Percentiles rank a stretch among this genome's conserved stretches.
Evolutionary conservation across 768 basidiomycete species (phyloP).

Genomic region (Cystoderma amianthinum): DNA sequence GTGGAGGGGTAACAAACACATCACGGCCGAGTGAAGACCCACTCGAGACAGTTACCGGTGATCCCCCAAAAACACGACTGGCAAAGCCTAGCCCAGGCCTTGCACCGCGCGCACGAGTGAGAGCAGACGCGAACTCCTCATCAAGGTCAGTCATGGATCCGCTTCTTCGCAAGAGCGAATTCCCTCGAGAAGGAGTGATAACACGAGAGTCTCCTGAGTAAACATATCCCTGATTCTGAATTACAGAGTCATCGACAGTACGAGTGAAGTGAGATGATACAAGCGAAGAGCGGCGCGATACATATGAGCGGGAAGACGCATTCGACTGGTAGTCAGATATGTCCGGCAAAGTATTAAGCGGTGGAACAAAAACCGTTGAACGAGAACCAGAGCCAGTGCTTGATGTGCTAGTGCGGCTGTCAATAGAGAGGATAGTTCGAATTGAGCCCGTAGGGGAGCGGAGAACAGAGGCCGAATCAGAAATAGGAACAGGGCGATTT

Average conservation of each 20-base stretch:
- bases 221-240: slow-evolving; percentile 57
- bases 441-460: slow-evolving; percentile 54
- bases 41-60: slow-evolving; percentile 70
- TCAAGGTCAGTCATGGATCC: slow-evolving; percentile 76
- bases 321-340: slow-evolving; percentile 52
- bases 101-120: slow-evolving; percentile 36
- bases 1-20: slow-evolving; percentile 36
- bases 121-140: slow-evolving; percentile 41
- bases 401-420: slow-evolving; percentile 32
- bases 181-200: slow-evolving; percentile 55
- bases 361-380: slow-evolving; percentile 74
- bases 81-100: slow-evolving; percentile 27
- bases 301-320: slow-evolving; percentile 19
- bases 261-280: slow-evolving; percentile 53
- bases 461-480: slow-evolving; percentile 39
- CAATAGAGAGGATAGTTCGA: slow-evolving; percentile 59
- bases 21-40: slow-evolving; percentile 44
- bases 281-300: slow-evolving; percentile 37
- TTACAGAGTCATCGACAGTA: slow-evolving; percentile 69
- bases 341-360: slow-evolving; percentile 63
- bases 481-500: slow-evolving; percentile 44
- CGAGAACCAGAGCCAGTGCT: slow-evolving; percentile 60
- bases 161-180: slow-evolving; percentile 37
- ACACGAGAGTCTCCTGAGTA: slow-evolving; percentile 70
- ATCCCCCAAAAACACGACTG: slow-evolving; percentile 37